Conservation (phyloP, 192 early-diverging fungal species). For the Linnemannia schmuckeri region DNA sequence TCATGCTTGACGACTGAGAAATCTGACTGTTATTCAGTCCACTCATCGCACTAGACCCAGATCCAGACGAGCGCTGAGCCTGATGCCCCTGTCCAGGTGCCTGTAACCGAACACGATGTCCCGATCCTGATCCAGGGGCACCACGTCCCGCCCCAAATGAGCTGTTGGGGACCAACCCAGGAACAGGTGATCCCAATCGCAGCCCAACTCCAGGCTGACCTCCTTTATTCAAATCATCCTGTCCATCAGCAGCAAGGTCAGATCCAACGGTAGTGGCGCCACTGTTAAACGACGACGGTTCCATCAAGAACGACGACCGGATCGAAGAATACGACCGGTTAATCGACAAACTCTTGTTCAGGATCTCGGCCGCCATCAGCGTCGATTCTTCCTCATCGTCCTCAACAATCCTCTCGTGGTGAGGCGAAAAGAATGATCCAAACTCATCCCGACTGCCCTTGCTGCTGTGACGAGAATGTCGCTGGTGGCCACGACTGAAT, state of each 20-base stretch:
- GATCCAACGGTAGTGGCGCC: neutral
- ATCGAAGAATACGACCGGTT: constrained; percentile 52
- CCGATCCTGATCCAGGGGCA: neutral
- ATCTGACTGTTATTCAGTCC: neutral
- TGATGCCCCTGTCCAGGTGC: constrained; percentile 46
- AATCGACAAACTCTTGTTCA: constrained; percentile 53
- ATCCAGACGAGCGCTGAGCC: constrained; percentile 41
- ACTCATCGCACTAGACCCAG: constrained; percentile 30
- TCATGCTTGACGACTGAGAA: neutral
- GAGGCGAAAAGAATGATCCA: constrained; percentile 40
- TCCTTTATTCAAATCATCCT: neutral
- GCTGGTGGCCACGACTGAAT: constrained; percentile 39
- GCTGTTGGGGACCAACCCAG: neutral
- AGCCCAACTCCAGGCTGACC: neutral
- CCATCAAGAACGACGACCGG: constrained; percentile 54
- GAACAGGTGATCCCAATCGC: constrained; percentile 23
- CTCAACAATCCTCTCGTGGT: constrained; percentile 51
- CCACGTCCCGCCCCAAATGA: neutral
- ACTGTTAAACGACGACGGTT: constrained; percentile 29
- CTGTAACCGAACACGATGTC: constrained; percentile 21
- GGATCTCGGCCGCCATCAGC: constrained; percentile 46
- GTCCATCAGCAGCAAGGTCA: neutral
- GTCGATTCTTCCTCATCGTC: constrained; percentile 54
- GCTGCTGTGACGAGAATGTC: constrained; percentile 42
- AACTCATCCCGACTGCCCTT: constrained; percentile 56